Evolutionary conservation across 805 yeast species (phyloP).

Genomic region (Brettanomyces custersianus): DNA sequence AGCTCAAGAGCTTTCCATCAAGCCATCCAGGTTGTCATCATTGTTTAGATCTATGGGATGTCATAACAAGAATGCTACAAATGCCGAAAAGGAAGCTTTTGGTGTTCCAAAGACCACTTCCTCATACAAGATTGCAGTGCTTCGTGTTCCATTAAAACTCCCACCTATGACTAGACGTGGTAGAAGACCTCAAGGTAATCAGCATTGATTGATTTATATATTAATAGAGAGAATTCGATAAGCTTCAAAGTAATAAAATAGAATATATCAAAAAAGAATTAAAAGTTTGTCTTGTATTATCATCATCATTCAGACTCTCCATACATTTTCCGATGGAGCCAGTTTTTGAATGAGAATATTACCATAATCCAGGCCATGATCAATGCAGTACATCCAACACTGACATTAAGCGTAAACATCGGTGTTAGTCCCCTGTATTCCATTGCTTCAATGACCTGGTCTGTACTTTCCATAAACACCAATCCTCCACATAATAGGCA

Average conservation of each 20-base stretch:
- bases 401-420: slow-evolving; percentile 86
- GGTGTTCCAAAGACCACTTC: slow-evolving; percentile 48
- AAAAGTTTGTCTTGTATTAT: too few species aligned
- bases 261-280: neutral
- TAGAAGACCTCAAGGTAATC: neutral
- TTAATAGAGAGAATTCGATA: too few species aligned
- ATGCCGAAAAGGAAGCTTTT: slow-evolving; percentile 65
- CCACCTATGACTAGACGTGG: slow-evolving; percentile 66
- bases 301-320: neutral
- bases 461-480: slow-evolving; percentile 87
- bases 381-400: slow-evolving; percentile 69
- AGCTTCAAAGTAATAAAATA: neutral
- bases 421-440: slow-evolving; percentile 75
- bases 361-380: slow-evolving; percentile 85
- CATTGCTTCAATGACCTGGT: slow-evolving; percentile 73
- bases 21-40: slow-evolving; percentile 60
- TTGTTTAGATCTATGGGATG: slow-evolving; percentile 82
- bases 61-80: slow-evolving; percentile 58
- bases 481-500: slow-evolving; percentile 81
- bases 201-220: too few species aligned
- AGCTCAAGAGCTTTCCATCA: slow-evolving; percentile 75
- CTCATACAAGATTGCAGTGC: slow-evolving; percentile 66
- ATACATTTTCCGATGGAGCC: slow-evolving; percentile 25
- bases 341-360: slow-evolving; percentile 53
- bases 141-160: slow-evolving; percentile 81